Percentiles rank a stretch among this genome's conserved stretches.
These are phyloP conservation scores for Chrysophaeum taylorii DNA, from an alignment of 352 stramenopile genomes.

Conservation along the genomic window DNA sequence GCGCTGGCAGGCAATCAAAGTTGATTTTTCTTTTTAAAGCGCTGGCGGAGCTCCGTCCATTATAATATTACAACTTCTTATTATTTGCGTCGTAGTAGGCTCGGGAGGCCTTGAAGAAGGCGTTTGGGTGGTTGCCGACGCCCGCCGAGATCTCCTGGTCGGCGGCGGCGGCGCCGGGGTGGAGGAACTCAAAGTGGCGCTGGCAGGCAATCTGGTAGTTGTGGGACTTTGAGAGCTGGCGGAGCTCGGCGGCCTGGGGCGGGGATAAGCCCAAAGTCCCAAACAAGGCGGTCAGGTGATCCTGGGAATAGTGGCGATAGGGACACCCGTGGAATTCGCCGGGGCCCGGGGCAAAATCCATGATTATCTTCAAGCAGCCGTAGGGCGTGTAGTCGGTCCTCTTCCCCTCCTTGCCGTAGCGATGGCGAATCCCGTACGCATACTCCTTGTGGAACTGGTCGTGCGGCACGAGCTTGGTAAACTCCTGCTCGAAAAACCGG, in stretches of 20 bases:
- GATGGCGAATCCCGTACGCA: conserved; percentile 96
- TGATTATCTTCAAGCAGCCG: conserved; percentile 95
- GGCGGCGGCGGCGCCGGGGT: conserved; percentile 47
- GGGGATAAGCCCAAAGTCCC: conserved; percentile 45
- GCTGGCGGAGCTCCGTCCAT: conserved; percentile 47
- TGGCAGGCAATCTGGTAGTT: conserved; percentile 97
- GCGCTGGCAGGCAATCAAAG: conserved; percentile 84
- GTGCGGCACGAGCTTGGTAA: conserved; percentile 80
- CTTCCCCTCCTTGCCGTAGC: conserved; percentile 98
- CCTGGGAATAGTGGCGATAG: conserved; percentile 86
- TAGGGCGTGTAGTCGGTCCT: conserved; percentile 89
- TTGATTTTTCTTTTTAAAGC: conserved; percentile 85
- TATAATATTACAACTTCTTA: not conserved
- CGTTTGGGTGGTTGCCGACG: conserved; percentile 96
- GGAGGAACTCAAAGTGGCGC: conserved; percentile 88
- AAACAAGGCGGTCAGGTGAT: conserved; percentile 76
- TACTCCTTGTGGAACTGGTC: conserved; percentile 98
- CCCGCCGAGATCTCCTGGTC: conserved; percentile 54
- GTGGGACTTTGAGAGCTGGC: conserved; percentile 70
- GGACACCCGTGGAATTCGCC: conserved; percentile 95
- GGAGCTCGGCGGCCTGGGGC: conserved; percentile 43
- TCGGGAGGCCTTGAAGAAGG: conserved; percentile 88
- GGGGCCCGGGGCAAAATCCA: conserved; percentile 72
- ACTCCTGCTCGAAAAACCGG: conserved; percentile 82
- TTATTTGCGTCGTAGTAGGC: conserved; percentile 75